Evolutionary conservation across 1,139 yeast species (phyloP), one percentile per base, ranked within the genome.

Genomic region (Waltiozyma sp.): DNA sequence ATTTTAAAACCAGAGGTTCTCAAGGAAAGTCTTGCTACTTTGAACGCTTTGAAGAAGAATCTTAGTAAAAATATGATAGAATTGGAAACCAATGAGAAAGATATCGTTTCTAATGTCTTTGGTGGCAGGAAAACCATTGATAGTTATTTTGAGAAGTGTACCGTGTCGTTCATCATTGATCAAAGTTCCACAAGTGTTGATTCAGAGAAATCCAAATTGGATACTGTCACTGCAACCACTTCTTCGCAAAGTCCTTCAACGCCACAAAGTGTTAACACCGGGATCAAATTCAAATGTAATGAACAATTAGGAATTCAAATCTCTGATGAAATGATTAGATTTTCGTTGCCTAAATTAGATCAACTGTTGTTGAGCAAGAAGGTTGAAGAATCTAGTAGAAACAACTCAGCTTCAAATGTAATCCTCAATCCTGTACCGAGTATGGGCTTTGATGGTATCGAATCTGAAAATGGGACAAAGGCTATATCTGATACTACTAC

Each of bases 111-210:
- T 5, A 56, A 56, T 37, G 59, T 58, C n/a, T 58, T 58, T 53
- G 62, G 61, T 34, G 62, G 62, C 21, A 47, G 52, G 28, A 53
- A 49, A 37, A 52, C 52, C 49, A 58, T 60, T n/a, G 60, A 57
- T 41, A 52, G 45, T 26, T 58, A 57, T 43, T 42, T 58, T 49
- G 49, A 50, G 35, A 53, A 57, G 41, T 55, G 58, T 33, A 51
- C 58, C 1, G 60, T 57, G 15, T 49, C 54, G 2, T 57, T 54
- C 40, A 55, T 55, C 37, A 49, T 54, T 42, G 57, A 54, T 35
- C 42, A 41, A 16, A 45, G 40, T 35, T 26, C 28, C n/a, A 26
- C 28, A 10, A 26, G 28, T 26, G 13, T 6, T 26, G 28, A 26
- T 13, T 26, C 28, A 7, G 28, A 26, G n/a, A 26, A 26, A 13